phyloP scores from a whole-genome alignment of 2,329 filamentous ascomycete genomes.

The Colletotrichum ledebouriae region DNA sequence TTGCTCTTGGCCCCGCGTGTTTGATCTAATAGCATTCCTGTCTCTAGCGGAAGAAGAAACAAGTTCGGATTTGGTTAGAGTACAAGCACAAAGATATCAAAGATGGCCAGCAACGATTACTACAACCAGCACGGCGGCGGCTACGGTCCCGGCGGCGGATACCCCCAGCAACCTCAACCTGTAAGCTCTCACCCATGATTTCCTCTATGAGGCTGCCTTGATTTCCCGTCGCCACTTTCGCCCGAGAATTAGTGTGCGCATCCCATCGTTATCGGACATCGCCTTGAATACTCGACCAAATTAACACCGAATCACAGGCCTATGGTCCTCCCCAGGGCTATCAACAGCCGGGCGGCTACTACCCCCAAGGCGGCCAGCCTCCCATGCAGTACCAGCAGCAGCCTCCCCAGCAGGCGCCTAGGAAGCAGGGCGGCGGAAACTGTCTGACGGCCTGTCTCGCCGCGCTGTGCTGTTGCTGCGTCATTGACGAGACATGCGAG shows the following conservation, averaged over 20 bases:
- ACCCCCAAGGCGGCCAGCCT: constrained; percentile 50
- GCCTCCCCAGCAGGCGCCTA: constrained; percentile 47
- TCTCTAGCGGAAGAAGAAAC: neutral
- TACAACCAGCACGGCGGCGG: constrained; percentile 53
- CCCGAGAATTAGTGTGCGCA: neutral
- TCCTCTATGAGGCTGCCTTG: neutral
- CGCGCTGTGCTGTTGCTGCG: constrained; percentile 64
- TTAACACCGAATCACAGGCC: constrained; percentile 44
- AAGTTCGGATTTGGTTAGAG: no score
- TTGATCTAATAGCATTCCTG: constrained; percentile 4
- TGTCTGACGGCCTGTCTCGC: constrained; percentile 64
- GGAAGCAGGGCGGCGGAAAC: constrained; percentile 52
- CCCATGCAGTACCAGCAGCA: constrained; percentile 61
- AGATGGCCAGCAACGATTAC: constrained; percentile 59
- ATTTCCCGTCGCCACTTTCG: neutral
- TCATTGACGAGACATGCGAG: constrained; percentile 64
- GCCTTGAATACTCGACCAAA: neutral
- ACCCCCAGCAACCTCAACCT: constrained; percentile 56
- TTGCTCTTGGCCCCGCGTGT: no score
- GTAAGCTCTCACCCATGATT: constrained; percentile 48
- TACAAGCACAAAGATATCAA: constrained; percentile 16
- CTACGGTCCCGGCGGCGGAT: constrained; percentile 43
- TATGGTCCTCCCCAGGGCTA: constrained; percentile 50
- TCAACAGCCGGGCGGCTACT: constrained; percentile 50
- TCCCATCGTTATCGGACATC: neutral